Conservation (phyloP, 2,329 filamentous ascomycete species). For the Fusarium irregulare region DNA sequence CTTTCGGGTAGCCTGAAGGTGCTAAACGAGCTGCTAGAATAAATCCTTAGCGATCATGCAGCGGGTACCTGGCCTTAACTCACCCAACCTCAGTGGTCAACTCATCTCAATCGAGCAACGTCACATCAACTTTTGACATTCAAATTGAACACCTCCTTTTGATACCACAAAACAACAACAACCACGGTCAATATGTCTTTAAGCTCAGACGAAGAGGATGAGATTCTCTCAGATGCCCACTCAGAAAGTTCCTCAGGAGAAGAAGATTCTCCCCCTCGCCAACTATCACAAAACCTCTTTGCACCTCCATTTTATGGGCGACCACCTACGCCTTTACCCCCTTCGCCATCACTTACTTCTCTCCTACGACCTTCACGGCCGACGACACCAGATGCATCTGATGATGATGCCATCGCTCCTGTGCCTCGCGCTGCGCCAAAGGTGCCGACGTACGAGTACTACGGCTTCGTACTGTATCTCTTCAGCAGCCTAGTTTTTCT, state of each 20-base stretch:
- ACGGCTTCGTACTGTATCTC: constrained; percentile 96
- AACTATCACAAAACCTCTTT: constrained; percentile 66
- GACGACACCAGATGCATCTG: constrained; percentile 90
- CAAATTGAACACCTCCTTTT: not conserved
- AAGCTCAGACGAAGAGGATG: constrained; percentile 53
- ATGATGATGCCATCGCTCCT: constrained; percentile 86
- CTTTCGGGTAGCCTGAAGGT: constrained; percentile 11
- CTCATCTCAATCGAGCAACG: constrained; percentile 9
- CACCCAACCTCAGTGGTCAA: not conserved
- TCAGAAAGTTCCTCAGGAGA: constrained; percentile 50
- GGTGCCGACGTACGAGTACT: constrained; percentile 99
- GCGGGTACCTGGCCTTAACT: constrained; percentile 30
- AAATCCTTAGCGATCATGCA: not conserved
- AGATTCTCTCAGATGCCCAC: constrained; percentile 51
- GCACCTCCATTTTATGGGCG: constrained; percentile 95
- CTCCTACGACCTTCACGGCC: constrained; percentile 91
- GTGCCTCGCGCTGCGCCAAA: constrained; percentile 89
- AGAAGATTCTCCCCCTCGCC: constrained; percentile 55
- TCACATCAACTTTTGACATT: constrained; percentile 20
- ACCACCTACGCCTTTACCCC: constrained; percentile 93
- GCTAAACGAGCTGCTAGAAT: constrained; percentile 21
- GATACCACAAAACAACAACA: not conserved
- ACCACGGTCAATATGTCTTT: constrained; percentile 45
- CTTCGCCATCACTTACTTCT: constrained; percentile 91
- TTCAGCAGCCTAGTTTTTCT: constrained; percentile 85